phyloP scores from a whole-genome alignment of 2,329 filamentous ascomycete genomes.

The Lojkania enalia region DNA sequence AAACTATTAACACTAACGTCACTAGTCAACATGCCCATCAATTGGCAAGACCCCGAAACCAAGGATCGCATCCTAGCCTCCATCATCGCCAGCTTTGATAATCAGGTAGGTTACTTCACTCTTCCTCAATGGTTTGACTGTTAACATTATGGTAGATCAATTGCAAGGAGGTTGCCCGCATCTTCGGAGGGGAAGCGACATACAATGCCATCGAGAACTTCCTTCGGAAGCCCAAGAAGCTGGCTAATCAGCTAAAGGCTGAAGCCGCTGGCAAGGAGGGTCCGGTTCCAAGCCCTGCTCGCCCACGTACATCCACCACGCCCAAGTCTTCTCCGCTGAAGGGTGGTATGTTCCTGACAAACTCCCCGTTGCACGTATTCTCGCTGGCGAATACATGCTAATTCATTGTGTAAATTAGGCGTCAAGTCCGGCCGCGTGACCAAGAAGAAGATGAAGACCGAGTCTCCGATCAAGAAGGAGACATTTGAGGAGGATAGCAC shows the following conservation, averaged over 20 bases:
- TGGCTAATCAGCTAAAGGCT: slow-evolving; percentile 39
- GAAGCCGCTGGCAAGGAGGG: slow-evolving; percentile 13
- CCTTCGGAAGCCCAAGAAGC: slow-evolving; percentile 51
- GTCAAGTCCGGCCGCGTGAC: slow-evolving; percentile 25
- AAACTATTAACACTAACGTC: not conserved
- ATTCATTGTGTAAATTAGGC: slow-evolving; percentile 11
- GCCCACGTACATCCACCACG: slow-evolving; percentile 1
- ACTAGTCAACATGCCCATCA: slow-evolving; percentile 33
- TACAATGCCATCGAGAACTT: slow-evolving; percentile 54
- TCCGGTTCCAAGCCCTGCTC: slow-evolving; percentile 11
- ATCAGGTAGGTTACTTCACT: slow-evolving; percentile 31
- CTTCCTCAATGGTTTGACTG: not conserved
- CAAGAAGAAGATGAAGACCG: slow-evolving; percentile 17
- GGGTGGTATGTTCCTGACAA: slow-evolving; percentile 4
- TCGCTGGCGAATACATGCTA: slow-evolving; percentile 12
- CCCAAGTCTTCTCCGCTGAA: too few species aligned
- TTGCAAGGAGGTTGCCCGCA: slow-evolving; percentile 47
- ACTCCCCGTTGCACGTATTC: too few species aligned
- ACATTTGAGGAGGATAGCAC: not conserved
- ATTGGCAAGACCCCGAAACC: slow-evolving; percentile 42
- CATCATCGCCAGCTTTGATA: slow-evolving; percentile 40
- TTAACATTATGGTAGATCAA: slow-evolving; percentile 46
- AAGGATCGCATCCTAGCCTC: slow-evolving; percentile 47
- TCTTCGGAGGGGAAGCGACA: slow-evolving; percentile 52
- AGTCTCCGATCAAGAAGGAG: slow-evolving; percentile 20